Percentiles rank a stretch among this genome's conserved stretches.
Evolutionary conservation across 257 asterid genomes (phyloP).

Genomic region (Ehretia macrophylla): DNA sequence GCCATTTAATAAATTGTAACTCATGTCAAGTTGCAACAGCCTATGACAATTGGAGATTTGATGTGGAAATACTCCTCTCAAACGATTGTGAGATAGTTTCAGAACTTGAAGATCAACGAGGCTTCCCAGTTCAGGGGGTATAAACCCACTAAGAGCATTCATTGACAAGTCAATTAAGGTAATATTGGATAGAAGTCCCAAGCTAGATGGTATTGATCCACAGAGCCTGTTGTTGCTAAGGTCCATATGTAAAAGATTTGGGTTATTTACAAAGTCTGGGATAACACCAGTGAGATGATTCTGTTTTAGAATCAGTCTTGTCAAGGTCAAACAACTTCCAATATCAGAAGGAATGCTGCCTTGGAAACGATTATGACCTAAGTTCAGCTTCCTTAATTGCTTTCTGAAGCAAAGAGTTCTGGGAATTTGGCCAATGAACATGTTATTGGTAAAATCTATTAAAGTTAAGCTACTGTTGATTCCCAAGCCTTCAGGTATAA

Average conservation of each 20-base stretch:
- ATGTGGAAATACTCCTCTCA: conserved; percentile 50
- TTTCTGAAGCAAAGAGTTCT: conserved; percentile 64
- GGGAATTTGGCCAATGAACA: conserved; percentile 71
- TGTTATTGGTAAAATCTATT: conserved; percentile 62
- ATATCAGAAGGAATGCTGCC: conserved; percentile 59
- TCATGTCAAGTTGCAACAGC: conserved; percentile 47
- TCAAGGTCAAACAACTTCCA: conserved; percentile 57
- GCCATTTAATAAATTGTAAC: conserved; percentile 61
- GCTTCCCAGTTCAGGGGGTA: conserved; percentile 55
- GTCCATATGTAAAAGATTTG: conserved; percentile 46
- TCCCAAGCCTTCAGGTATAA: conserved; percentile 77
- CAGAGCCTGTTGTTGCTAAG: conserved; percentile 47
- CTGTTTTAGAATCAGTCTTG: conserved; percentile 59
- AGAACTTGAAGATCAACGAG: conserved; percentile 44
- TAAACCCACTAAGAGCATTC: conserved; percentile 50
- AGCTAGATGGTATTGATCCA: conserved; percentile 56
- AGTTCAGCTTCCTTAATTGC: conserved; percentile 45
- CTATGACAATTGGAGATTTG: conserved; percentile 45
- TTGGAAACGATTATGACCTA: conserved; percentile 54
- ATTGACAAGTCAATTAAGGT: conserved; percentile 49
- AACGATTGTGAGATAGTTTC: conserved; percentile 56
- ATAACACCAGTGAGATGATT: conserved; percentile 61
- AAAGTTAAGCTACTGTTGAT: conserved; percentile 46
- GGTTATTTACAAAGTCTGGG: conserved; percentile 50
- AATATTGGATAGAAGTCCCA: conserved; percentile 39